These are phyloP conservation scores for Trichoderma simmonsii DNA, from an alignment of 2,329 filamentous ascomycete genomes.

Conservation along the genomic window DNA sequence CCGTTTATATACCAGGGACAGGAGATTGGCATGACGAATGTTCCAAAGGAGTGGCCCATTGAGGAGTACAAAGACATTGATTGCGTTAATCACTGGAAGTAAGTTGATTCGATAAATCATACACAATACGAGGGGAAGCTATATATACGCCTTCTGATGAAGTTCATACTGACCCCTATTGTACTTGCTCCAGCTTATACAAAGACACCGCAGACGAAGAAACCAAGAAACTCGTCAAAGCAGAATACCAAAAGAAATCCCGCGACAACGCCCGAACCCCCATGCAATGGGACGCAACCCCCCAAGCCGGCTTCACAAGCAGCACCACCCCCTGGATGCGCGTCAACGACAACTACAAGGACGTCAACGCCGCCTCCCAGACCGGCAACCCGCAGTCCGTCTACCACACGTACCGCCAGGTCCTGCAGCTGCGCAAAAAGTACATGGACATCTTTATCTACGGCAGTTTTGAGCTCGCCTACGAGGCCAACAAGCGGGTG, in stretches of 20 bases:
- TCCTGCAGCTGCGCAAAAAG: constrained; percentile 59
- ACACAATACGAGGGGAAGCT: not conserved
- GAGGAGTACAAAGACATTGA: constrained; percentile 68
- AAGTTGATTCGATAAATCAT: constrained; percentile 20
- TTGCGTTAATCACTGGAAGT: constrained; percentile 50
- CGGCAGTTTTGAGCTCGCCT: constrained; percentile 48
- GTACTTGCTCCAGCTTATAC: constrained; percentile 30
- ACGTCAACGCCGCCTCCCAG: constrained; percentile 62
- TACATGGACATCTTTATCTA: constrained; percentile 64
- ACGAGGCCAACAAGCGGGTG: constrained; percentile 35
- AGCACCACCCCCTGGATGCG: constrained; percentile 65
- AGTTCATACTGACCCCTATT: not conserved
- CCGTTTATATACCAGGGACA: constrained; percentile 69
- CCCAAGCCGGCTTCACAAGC: constrained; percentile 63
- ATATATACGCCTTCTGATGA: not conserved
- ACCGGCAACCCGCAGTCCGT: constrained; percentile 47
- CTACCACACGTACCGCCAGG: constrained; percentile 58
- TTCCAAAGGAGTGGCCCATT: constrained; percentile 58
- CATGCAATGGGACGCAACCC: constrained; percentile 64
- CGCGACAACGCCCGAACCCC: constrained; percentile 70
- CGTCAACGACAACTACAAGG: constrained; percentile 58
- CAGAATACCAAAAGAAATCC: constrained; percentile 55
- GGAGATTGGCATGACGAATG: constrained; percentile 65
- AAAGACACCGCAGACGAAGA: constrained; percentile 39
- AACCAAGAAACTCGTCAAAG: constrained; percentile 35